phyloP scores from a whole-genome alignment of 1,139 yeast genomes.

The Saccharomyces hybrid region DNA sequence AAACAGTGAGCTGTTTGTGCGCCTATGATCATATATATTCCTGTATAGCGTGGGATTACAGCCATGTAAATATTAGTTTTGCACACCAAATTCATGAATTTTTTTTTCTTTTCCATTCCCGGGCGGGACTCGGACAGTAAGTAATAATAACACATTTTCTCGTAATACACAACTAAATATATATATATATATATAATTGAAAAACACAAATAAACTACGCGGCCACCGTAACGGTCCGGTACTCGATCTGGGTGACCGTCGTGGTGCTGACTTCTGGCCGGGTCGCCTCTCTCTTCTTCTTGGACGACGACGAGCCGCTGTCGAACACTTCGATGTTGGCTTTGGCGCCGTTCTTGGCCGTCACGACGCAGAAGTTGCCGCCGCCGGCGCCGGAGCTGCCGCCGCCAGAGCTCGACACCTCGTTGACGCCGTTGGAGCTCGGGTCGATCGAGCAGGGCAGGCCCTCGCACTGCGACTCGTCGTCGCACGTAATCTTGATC shows the following conservation, averaged over 20 bases:
- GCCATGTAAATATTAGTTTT: background rate
- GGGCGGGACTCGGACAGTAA: background rate
- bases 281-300: background rate
- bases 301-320: conserved; percentile 7
- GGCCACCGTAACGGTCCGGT: conserved; percentile 11
- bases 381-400: conserved; percentile 61
- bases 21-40: background rate
- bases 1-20: background rate
- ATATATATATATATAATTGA: no score
- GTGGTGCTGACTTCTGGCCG: background rate
- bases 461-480: conserved; percentile 63
- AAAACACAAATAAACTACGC: background rate
- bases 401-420: conserved; percentile 35
- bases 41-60: background rate
- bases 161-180: background rate
- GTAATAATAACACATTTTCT: background rate
- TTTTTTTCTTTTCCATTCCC: background rate
- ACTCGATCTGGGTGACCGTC: conserved; percentile 12
- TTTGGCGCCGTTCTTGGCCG: conserved; percentile 55
- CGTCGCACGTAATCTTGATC: conserved; percentile 63
- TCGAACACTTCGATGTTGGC: conserved; percentile 71
- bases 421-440: conserved; percentile 47
- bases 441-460: conserved; percentile 76
- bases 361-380: conserved; percentile 74
- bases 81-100: no score